Conservation (phyloP, 2,329 filamentous ascomycete genomes). For the Proliferodiscus dingleyae region DNA sequence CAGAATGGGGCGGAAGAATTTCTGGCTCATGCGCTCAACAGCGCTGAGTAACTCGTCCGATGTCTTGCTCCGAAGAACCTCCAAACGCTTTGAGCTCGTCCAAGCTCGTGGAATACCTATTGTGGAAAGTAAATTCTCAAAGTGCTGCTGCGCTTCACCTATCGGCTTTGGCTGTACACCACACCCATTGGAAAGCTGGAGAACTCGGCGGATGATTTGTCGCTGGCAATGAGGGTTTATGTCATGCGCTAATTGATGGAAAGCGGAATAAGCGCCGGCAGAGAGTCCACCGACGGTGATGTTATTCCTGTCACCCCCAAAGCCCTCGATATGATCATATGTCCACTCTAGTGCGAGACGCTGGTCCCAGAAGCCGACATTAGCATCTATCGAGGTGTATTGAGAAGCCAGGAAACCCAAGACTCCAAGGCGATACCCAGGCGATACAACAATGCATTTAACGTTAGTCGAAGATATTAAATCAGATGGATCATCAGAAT, state of each 20-base stretch:
- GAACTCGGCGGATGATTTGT: constrained; percentile 14
- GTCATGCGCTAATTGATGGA: constrained; percentile 17
- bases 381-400: constrained; percentile 31
- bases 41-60: constrained; percentile 9
- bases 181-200: constrained; percentile 38
- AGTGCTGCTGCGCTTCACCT: constrained; percentile 14
- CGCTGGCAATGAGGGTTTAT: constrained; percentile 8
- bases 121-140: constrained; percentile 13
- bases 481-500: constrained; percentile 8
- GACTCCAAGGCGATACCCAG: constrained; percentile 44
- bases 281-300: constrained; percentile 42
- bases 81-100: constrained; percentile 2
- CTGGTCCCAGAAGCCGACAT: constrained; percentile 45
- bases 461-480: constrained; percentile 7
- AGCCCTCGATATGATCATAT: constrained; percentile 37
- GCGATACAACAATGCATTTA: constrained; percentile 36
- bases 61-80: constrained; percentile 6
- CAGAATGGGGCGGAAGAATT: constrained; percentile 15
- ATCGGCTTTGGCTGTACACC: constrained; percentile 39
- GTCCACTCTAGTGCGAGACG: constrained; percentile 47
- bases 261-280: constrained; percentile 39
- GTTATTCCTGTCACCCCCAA: constrained; percentile 39
- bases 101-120: constrained; percentile 7
- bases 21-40: constrained; percentile 10
- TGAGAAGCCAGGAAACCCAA: constrained; percentile 45